These are phyloP conservation scores for Peltaster fructicola DNA, from an alignment of 2,329 filamentous ascomycete species.

Conservation along the genomic window DNA sequence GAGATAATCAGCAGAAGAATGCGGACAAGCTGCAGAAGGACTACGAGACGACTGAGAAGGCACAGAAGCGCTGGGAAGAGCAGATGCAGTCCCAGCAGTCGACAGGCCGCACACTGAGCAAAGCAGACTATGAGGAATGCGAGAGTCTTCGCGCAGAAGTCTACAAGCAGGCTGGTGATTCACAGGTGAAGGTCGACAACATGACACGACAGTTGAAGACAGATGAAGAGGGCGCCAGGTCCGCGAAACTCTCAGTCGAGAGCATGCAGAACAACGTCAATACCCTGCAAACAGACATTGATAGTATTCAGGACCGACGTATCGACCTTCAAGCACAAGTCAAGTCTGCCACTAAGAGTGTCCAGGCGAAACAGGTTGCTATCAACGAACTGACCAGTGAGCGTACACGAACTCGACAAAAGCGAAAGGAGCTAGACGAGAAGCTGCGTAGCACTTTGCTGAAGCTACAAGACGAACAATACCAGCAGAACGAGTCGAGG, in stretches of 20 bases:
- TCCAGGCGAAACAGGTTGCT: slow-evolving; percentile 76
- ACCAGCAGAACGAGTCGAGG: slow-evolving; percentile 69
- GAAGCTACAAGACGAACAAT: slow-evolving; percentile 71
- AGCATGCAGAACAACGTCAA: slow-evolving; percentile 54
- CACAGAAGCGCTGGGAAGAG: slow-evolving; percentile 76
- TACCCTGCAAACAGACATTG: slow-evolving; percentile 55
- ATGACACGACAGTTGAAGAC: slow-evolving; percentile 79
- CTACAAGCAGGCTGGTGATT: slow-evolving; percentile 60
- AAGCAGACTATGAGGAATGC: slow-evolving; percentile 78
- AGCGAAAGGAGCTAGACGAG: slow-evolving; percentile 77
- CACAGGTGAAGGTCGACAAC: slow-evolving; percentile 70
- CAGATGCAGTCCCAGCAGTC: slow-evolving; percentile 73
- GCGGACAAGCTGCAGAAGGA: slow-evolving; percentile 66
- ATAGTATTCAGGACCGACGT: slow-evolving; percentile 51
- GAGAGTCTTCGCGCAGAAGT: slow-evolving; percentile 70
- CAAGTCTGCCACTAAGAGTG: slow-evolving; percentile 51
- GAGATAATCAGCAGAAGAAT: slow-evolving; percentile 49
- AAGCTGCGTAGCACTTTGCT: slow-evolving; percentile 66
- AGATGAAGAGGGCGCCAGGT: slow-evolving; percentile 79
- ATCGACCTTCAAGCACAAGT: slow-evolving; percentile 42
- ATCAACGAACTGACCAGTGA: slow-evolving; percentile 75
- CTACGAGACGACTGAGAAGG: slow-evolving; percentile 70
- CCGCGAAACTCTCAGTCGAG: slow-evolving; percentile 74
- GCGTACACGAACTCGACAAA: slow-evolving; percentile 61
- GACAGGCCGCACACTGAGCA: slow-evolving; percentile 70